These are phyloP conservation scores for Rhizopogon vinicolor DNA, from an alignment of 768 basidiomycete species.

Conservation along the genomic window DNA sequence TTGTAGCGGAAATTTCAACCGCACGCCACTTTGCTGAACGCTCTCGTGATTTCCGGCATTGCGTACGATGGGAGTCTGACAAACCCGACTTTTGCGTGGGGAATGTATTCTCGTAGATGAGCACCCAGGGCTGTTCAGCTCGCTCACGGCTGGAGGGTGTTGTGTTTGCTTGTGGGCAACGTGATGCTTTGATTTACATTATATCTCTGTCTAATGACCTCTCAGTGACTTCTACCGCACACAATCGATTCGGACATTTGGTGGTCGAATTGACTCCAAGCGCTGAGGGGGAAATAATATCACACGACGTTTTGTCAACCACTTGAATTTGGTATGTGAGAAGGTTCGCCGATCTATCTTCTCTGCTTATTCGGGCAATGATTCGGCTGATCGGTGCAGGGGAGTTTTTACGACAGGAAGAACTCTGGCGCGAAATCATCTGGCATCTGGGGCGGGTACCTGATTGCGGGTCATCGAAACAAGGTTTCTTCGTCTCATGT, in stretches of 20 bases:
- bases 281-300: constrained; percentile 7
- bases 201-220: neutral
- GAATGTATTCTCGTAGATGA: neutral
- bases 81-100: neutral
- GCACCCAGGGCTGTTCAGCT: neutral
- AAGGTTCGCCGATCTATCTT: constrained; percentile 13
- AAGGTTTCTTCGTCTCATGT: constrained; percentile 27
- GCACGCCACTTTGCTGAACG: neutral
- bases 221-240: neutral
- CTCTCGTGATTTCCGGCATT: neutral
- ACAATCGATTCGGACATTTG: neutral
- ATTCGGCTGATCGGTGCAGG: constrained; percentile 10
- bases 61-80: neutral
- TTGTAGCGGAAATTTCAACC: neutral
- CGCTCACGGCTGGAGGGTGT: neutral
- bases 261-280: neutral
- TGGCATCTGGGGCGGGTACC: constrained; percentile 16
- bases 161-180: neutral
- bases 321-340: constrained; percentile 12
- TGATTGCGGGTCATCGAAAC: constrained; percentile 15
- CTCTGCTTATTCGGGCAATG: constrained; percentile 6
- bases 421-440: constrained; percentile 13
- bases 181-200: neutral
- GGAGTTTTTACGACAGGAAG: constrained; percentile 9
- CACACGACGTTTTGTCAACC: constrained; percentile 11